A percentile compares a stretch with the other conserved stretches of the same genome.
Evolutionary conservation across 345 rosid species (phyloP).

Genomic region (Dimocarpus longan): DNA sequence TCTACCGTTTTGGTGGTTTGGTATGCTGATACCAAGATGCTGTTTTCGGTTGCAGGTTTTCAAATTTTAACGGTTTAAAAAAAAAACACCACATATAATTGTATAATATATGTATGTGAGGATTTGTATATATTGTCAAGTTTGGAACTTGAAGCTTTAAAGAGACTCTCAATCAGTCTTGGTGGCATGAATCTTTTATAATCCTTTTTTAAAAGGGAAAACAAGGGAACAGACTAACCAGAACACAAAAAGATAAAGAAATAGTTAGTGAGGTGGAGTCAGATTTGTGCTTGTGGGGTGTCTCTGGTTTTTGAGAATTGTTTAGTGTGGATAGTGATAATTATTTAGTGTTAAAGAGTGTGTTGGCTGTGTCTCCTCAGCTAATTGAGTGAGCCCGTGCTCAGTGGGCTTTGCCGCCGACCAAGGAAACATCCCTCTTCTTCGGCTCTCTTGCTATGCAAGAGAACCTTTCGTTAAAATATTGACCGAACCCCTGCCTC

Average conservation of each 20-base stretch:
- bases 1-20: conserved; percentile 72
- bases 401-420: conserved; percentile 68
- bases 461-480: conserved; percentile 52
- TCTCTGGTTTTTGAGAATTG: conserved; percentile 45
- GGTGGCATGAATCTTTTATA: conserved; percentile 31
- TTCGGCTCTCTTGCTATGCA: conserved; percentile 46
- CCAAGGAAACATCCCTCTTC: conserved; percentile 57
- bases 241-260: conserved; percentile 31
- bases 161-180: conserved; percentile 27
- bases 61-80: conserved; percentile 56
- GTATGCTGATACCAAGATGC: conserved; percentile 81
- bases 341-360: conserved; percentile 39
- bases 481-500: conserved; percentile 39
- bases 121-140: conserved; percentile 41
- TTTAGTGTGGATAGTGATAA: conserved; percentile 36
- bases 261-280: conserved; percentile 46
- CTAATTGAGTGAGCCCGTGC: conserved; percentile 48
- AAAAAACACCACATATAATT: conserved; percentile 22
- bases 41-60: conserved; percentile 80
- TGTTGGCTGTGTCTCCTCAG: conserved; percentile 61
- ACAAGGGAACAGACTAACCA: conserved; percentile 35
- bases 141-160: conserved; percentile 63
- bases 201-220: conserved; percentile 29
- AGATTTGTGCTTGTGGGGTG: conserved; percentile 54
- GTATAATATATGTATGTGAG: conserved; percentile 12